These are phyloP conservation scores for Chaetomium tenue DNA, from an alignment of 495 filamentous ascomycete species.

Conservation along the genomic window DNA sequence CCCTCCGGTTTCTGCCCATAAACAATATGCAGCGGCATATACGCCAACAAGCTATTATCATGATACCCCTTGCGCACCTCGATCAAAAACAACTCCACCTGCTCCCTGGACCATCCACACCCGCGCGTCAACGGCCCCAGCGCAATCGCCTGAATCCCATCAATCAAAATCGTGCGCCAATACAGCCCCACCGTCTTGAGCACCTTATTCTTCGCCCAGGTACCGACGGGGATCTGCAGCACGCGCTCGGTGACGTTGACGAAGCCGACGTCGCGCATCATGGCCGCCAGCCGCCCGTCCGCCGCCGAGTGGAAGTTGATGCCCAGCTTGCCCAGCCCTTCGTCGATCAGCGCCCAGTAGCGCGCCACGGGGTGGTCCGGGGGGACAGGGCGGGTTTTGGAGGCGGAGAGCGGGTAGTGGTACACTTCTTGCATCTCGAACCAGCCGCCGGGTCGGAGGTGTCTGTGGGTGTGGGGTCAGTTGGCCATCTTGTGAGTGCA, in stretches of 20 bases:
- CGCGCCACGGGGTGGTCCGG: slow-evolving; percentile 50
- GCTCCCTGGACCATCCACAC: slow-evolving; percentile 46
- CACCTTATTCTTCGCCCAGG: slow-evolving; percentile 62
- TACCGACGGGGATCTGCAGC: slow-evolving; percentile 65
- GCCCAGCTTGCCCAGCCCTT: slow-evolving; percentile 47
- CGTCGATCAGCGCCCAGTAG: slow-evolving; percentile 48
- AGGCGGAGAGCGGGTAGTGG: slow-evolving; percentile 51
- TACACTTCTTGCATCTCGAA: slow-evolving; percentile 59
- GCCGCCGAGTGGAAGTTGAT: slow-evolving; percentile 52
- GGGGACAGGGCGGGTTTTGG: slow-evolving; percentile 44
- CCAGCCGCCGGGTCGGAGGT: slow-evolving; percentile 64
- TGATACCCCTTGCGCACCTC: slow-evolving; percentile 49
- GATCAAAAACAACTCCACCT: slow-evolving; percentile 49
- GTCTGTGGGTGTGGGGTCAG: slow-evolving; percentile 32
- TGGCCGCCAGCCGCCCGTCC: slow-evolving; percentile 47
- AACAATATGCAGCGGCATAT: slow-evolving; percentile 53
- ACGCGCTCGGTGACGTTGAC: slow-evolving; percentile 56
- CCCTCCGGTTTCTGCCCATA: slow-evolving; percentile 48
- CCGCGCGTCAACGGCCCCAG: slow-evolving; percentile 61
- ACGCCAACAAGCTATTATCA: slow-evolving; percentile 43
- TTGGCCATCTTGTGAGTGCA: too few species aligned
- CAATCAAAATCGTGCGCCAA: slow-evolving; percentile 56
- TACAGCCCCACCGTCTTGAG: slow-evolving; percentile 63
- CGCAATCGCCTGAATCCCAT: slow-evolving; percentile 63
- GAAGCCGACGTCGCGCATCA: slow-evolving; percentile 58